phyloP scores from a whole-genome alignment of 306 rosid species.

The Potentilla sterilis region DNA sequence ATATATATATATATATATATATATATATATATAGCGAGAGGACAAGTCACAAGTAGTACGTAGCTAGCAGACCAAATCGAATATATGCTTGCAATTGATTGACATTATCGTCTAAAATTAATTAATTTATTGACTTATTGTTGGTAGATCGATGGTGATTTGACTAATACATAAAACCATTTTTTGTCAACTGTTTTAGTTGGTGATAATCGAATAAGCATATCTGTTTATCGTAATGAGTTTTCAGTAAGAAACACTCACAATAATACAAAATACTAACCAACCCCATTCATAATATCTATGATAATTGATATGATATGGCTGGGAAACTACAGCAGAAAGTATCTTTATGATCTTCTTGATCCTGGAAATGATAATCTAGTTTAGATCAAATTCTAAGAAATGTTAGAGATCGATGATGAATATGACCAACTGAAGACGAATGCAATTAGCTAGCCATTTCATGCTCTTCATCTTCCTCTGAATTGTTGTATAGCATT shows the following conservation, averaged over 20 bases:
- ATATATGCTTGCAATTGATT: constrained; percentile 8
- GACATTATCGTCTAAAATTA: constrained; percentile 10
- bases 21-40: neutral
- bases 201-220: neutral
- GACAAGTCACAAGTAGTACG: neutral
- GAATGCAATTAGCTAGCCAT: too few species aligned
- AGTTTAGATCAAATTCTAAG: neutral
- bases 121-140: constrained; percentile 17
- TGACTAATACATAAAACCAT: neutral
- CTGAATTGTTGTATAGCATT: neutral
- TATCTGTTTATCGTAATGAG: constrained; percentile 9
- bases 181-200: constrained; percentile 18
- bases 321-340: neutral
- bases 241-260: neutral
- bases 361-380: neutral
- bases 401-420: too few species aligned
- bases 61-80: constrained; percentile 24
- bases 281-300: neutral
- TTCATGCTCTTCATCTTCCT: neutral
- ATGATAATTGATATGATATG: neutral
- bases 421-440: neutral
- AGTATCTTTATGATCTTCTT: neutral
- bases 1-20: neutral
- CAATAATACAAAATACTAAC: neutral
- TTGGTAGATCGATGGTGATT: constrained; percentile 1